Evolutionary conservation across 306 rosid species (phyloP).

Genomic region (Quercus wislizeni): DNA sequence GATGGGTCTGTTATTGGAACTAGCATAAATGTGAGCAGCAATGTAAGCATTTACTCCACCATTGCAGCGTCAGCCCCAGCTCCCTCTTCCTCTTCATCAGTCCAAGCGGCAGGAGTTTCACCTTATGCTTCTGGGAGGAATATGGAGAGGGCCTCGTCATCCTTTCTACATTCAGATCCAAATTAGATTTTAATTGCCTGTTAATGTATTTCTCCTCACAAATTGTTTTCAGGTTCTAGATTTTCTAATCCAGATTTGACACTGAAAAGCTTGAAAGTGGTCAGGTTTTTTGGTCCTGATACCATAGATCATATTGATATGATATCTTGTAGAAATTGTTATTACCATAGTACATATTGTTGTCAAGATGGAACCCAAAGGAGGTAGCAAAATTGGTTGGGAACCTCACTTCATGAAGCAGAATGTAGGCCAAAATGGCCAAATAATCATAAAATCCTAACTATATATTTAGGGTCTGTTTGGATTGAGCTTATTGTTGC

Average conservation of each 20-base stretch:
- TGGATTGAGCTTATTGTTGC: no score
- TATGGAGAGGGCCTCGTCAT: slow-evolving; percentile 35
- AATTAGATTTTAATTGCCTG: background rate
- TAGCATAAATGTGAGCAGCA: slow-evolving; percentile 28
- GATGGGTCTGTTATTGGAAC: slow-evolving; percentile 32
- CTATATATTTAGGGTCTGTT: no score
- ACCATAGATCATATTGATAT: background rate
- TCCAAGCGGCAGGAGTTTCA: slow-evolving; percentile 22
- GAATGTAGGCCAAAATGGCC: no score
- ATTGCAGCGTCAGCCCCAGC: slow-evolving; percentile 31
- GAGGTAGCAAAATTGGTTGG: no score
- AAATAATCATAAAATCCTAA: no score
- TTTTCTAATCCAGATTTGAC: background rate
- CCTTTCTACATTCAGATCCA: slow-evolving; percentile 36
- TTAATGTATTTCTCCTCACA: background rate
- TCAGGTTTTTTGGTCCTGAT: no score
- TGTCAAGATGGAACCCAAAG: background rate
- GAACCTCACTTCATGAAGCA: no score
- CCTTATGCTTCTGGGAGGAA: slow-evolving; percentile 26
- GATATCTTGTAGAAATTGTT: background rate
- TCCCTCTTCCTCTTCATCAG: slow-evolving; percentile 44
- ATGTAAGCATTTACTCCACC: slow-evolving; percentile 30
- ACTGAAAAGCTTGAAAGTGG: background rate
- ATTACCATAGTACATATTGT: background rate
- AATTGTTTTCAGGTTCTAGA: background rate